Evolutionary conservation across 352 stramenopile genomes (phyloP).

Genomic region (Thalassiosira delicatula): DNA sequence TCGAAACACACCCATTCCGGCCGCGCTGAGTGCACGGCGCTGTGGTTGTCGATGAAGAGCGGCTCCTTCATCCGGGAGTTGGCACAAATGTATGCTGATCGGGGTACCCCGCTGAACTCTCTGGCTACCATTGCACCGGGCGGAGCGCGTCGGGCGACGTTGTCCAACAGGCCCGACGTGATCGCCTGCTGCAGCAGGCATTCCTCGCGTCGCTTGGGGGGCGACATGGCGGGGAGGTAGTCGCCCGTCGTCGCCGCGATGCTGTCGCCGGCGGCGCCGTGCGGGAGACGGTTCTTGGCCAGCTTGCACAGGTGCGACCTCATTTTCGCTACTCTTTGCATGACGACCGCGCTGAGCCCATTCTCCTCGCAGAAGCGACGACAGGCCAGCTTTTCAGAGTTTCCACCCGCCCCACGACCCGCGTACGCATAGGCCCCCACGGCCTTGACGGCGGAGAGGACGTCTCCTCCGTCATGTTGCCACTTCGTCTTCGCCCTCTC

Average conservation of each 20-base stretch:
- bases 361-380: slow-evolving; percentile 83
- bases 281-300: slow-evolving; percentile 70
- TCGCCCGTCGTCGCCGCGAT: slow-evolving; percentile 74
- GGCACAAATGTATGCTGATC: slow-evolving; percentile 78
- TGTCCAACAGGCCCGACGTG: slow-evolving; percentile 77
- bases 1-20: slow-evolving; percentile 84
- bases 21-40: slow-evolving; percentile 71
- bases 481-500: slow-evolving; percentile 68
- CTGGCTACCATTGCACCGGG: slow-evolving; percentile 64
- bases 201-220: slow-evolving; percentile 78
- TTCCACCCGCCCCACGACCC: slow-evolving; percentile 72
- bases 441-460: slow-evolving; percentile 77
- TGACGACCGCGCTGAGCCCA: slow-evolving; percentile 78
- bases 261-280: slow-evolving; percentile 65
- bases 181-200: slow-evolving; percentile 69
- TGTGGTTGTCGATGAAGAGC: slow-evolving; percentile 80
- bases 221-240: slow-evolving; percentile 77
- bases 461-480: slow-evolving; percentile 76
- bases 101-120: slow-evolving; percentile 67
- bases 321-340: slow-evolving; percentile 84
- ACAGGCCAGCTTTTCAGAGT: slow-evolving; percentile 71
- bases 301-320: slow-evolving; percentile 77
- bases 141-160: slow-evolving; percentile 78
- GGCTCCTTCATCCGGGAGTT: slow-evolving; percentile 68
- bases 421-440: slow-evolving; percentile 82